Conservation (phyloP, 2,329 filamentous ascomycete species). For the Aquanectria penicillioides region DNA sequence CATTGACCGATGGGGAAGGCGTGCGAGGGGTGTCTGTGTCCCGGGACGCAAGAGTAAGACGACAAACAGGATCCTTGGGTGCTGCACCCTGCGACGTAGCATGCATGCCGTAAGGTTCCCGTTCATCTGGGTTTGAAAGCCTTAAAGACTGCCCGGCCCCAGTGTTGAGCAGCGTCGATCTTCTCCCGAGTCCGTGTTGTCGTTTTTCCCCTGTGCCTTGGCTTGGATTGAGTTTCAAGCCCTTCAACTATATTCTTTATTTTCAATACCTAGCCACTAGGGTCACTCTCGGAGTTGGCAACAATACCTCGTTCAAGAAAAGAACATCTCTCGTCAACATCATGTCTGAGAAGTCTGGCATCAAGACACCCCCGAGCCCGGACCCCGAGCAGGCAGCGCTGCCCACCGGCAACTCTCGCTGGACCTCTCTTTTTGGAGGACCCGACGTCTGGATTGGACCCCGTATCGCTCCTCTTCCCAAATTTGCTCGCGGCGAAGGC, state of each 20-base stretch:
- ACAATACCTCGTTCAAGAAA: too few relatives aligned
- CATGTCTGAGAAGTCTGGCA: slow-evolving; percentile 42
- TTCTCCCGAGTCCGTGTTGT: too few relatives aligned
- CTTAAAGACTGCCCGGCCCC: slow-evolving; percentile 28
- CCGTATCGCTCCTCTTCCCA: slow-evolving; percentile 60
- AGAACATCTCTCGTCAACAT: slow-evolving; percentile 4
- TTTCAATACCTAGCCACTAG: too few relatives aligned
- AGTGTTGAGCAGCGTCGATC: slow-evolving; percentile 12
- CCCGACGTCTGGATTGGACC: slow-evolving; percentile 56
- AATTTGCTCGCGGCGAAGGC: slow-evolving; percentile 44
- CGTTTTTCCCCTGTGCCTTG: too few relatives aligned
- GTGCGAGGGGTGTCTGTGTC: slow-evolving; percentile 20
- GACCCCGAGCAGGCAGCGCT: slow-evolving; percentile 37
- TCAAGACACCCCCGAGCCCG: slow-evolving; percentile 29
- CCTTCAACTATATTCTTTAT: too few relatives aligned
- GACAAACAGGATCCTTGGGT: slow-evolving; percentile 10
- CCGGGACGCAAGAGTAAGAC: slow-evolving; percentile 16
- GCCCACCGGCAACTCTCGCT: slow-evolving; percentile 39
- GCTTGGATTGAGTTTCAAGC: too few relatives aligned
- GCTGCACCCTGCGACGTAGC: slow-evolving; percentile 25
- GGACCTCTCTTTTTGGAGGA: slow-evolving; percentile 52
- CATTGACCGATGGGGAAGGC: slow-evolving; percentile 27
- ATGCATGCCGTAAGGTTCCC: slow-evolving; percentile 25
- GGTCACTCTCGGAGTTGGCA: too few relatives aligned
- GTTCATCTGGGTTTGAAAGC: slow-evolving; percentile 18